Evolutionary conservation across 306 rosid species (phyloP).

Genomic region (Sicyos baderoa): DNA sequence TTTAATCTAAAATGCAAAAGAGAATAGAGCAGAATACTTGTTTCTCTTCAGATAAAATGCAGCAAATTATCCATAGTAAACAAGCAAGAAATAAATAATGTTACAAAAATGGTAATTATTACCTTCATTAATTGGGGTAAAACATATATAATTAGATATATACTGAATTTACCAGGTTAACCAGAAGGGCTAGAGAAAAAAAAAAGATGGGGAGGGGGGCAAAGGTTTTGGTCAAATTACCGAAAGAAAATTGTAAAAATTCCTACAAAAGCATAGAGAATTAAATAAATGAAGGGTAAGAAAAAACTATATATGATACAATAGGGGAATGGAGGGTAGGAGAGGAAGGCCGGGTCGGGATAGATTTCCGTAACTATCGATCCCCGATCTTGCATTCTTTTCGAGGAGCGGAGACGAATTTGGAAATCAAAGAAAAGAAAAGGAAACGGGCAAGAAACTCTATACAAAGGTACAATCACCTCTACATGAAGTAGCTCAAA

Average conservation of each 20-base stretch:
- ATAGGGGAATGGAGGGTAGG: slow-evolving; percentile 10
- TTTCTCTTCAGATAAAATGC: too few species aligned
- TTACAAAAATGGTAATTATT: too few species aligned
- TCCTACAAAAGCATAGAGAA: slow-evolving; percentile 23
- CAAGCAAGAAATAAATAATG: too few species aligned
- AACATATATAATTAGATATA: too few species aligned
- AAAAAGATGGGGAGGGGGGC: neutral
- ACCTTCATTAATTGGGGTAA: too few species aligned
- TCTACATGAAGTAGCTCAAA: slow-evolving; percentile 88
- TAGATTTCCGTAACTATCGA: slow-evolving; percentile 12
- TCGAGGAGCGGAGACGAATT: neutral
- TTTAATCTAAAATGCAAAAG: too few species aligned
- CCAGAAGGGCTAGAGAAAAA: neutral
- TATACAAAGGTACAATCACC: slow-evolving; percentile 39
- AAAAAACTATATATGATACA: slow-evolving; percentile 47
- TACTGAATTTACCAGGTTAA: neutral
- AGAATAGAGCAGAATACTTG: too few species aligned
- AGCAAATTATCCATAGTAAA: too few species aligned
- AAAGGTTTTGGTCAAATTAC: slow-evolving; percentile 15
- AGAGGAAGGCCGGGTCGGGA: neutral
- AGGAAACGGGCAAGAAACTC: slow-evolving; percentile 31
- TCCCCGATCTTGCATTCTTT: slow-evolving; percentile 20
- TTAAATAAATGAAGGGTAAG: neutral
- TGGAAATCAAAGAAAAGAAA: slow-evolving; percentile 26
- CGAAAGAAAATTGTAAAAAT: slow-evolving; percentile 10